Conservation (phyloP, 116 monocot genomes). For the Trichopus zeylanicus region DNA sequence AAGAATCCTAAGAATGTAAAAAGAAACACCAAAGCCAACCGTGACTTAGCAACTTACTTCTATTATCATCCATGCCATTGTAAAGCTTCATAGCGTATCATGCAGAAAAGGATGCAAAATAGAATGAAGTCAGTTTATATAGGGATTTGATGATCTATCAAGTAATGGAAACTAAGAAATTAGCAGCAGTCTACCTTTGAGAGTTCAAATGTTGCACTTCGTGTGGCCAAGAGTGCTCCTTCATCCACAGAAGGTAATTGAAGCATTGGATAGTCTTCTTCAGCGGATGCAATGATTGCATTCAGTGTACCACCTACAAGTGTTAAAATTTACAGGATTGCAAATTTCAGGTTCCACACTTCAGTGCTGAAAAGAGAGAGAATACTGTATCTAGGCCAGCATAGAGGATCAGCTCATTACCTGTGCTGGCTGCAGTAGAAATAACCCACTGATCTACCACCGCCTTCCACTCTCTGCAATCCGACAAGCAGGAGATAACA, state of each 20-base stretch:
- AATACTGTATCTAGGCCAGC: no score
- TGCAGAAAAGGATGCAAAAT: no score
- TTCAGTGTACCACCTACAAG: constrained; percentile 18
- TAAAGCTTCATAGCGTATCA: constrained; percentile 31
- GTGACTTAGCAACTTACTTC: constrained; percentile 39
- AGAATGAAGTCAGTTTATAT: constrained; percentile 13
- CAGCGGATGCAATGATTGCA: constrained; percentile 20
- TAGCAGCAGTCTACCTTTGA: constrained; percentile 40
- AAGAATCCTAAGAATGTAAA: no score
- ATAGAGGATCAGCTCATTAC: neutral
- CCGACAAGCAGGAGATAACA: neutral
- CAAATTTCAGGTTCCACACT: no score
- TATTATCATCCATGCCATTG: constrained; percentile 62
- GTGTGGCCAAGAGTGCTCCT: constrained; percentile 42
- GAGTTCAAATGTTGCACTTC: constrained; percentile 32
- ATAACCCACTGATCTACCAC: constrained; percentile 9
- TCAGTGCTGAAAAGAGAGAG: no score
- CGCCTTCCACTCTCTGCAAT: constrained; percentile 10
- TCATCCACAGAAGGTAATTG: constrained; percentile 58
- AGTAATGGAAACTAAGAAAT: neutral
- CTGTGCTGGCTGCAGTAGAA: neutral
- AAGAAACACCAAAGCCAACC: neutral
- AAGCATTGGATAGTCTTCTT: constrained; percentile 41
- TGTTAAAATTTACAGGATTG: neutral
- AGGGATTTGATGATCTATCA: neutral